Conservation (phyloP, 2,329 filamentous ascomycete species). For the Neofusicoccum kwambonambiense region DNA sequence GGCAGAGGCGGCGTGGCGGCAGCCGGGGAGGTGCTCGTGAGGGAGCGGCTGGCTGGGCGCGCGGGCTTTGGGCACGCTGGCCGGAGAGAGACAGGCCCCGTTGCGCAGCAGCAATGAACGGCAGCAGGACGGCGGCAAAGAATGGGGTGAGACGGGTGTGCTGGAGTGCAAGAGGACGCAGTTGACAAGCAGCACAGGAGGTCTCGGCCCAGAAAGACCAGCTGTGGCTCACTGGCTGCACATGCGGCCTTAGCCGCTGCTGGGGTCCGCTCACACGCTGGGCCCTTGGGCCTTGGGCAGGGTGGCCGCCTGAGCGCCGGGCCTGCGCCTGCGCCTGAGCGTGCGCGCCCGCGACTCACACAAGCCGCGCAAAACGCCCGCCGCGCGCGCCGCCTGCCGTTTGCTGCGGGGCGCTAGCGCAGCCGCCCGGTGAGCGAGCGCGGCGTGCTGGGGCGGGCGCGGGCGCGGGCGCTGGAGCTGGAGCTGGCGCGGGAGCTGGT, state of each 20-base stretch:
- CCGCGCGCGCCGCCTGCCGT: background rate
- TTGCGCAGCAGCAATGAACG: background rate
- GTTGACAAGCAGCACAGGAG: slow-evolving; percentile 14
- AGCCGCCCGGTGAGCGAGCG: background rate
- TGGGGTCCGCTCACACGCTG: background rate
- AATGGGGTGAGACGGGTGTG: slow-evolving; percentile 16
- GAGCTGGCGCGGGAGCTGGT: too few species aligned
- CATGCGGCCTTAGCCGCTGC: slow-evolving; percentile 15
- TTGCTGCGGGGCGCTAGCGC: background rate
- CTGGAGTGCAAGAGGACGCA: background rate
- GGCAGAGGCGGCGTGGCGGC: background rate
- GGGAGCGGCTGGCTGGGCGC: background rate
- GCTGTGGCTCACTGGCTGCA: slow-evolving; percentile 12
- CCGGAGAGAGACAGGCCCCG: background rate
- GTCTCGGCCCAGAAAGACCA: slow-evolving; percentile 14
- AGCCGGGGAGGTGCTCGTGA: background rate
- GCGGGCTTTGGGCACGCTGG: background rate
- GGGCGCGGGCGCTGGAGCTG: too few species aligned
- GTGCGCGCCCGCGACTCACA: background rate
- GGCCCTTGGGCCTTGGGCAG: background rate
- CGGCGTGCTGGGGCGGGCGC: too few species aligned
- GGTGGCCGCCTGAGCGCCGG: background rate
- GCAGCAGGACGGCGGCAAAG: background rate
- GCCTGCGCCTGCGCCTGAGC: too few species aligned
- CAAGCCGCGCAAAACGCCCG: background rate